A percentile compares a stretch with the other conserved stretches of the same genome.
Evolutionary conservation across 2,329 filamentous ascomycete genomes (phyloP).

Genomic region (Helotiales sp.): DNA sequence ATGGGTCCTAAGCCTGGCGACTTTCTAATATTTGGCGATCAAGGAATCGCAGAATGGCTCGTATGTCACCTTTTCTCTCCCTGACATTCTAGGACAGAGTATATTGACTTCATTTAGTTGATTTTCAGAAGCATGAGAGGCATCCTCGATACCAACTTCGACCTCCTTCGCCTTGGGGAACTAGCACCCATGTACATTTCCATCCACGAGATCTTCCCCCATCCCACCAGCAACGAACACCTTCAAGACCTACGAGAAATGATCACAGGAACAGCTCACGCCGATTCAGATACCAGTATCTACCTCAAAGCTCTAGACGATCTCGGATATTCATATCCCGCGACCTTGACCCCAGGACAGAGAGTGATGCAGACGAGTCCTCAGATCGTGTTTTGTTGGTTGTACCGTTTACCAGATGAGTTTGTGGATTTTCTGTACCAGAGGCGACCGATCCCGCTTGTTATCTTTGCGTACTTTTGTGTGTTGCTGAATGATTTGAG

Average conservation of each 20-base stretch:
- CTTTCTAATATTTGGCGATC: conserved; percentile 37
- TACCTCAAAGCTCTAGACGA: conserved; percentile 10
- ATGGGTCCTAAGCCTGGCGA: conserved; percentile 36
- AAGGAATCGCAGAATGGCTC: conserved; percentile 38
- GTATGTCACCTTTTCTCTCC: too few species aligned
- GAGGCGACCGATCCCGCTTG: conserved; percentile 18
- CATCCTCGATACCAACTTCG: conserved; percentile 33
- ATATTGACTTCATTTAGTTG: too few species aligned
- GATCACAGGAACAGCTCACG: background rate
- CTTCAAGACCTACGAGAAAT: conserved; percentile 9
- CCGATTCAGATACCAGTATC: conserved; percentile 7
- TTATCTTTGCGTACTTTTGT: conserved; percentile 36
- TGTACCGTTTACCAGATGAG: conserved; percentile 18
- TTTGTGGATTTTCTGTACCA: conserved; percentile 31
- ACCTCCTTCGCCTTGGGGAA: conserved; percentile 23
- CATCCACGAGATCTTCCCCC: conserved; percentile 13
- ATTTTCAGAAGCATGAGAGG: conserved; percentile 37
- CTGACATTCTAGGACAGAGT: too few species aligned
- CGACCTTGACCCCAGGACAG: background rate
- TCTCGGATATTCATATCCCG: conserved; percentile 9
- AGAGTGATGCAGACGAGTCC: conserved; percentile 6
- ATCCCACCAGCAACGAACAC: conserved; percentile 10
- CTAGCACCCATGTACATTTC: conserved; percentile 20
- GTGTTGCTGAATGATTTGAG: conserved; percentile 35
- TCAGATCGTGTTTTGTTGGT: conserved; percentile 17